Percentiles rank a stretch among this genome's conserved stretches.
phyloP scores from a whole-genome alignment of 495 filamentous ascomycete species.

The Daldinia vernicosa region DNA sequence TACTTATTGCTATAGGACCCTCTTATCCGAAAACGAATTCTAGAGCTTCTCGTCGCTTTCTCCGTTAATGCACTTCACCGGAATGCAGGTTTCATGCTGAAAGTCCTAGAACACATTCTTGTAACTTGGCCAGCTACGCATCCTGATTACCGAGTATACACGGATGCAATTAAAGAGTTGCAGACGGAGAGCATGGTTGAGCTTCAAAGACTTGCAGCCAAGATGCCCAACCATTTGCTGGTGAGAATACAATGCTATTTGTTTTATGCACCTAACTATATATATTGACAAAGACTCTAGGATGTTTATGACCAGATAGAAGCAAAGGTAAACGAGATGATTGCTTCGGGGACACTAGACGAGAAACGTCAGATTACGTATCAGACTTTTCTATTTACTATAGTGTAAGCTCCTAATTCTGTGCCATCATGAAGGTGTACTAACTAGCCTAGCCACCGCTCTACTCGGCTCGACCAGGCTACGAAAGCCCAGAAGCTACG shows the following conservation, averaged over 20 bases:
- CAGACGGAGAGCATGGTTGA: slow-evolving; percentile 84
- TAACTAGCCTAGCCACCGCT: slow-evolving; percentile 69
- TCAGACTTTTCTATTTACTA: slow-evolving; percentile 87
- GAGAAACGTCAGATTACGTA: slow-evolving; percentile 72
- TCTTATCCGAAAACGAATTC: slow-evolving; percentile 79
- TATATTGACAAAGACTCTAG: slow-evolving; percentile 47
- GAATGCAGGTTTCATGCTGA: slow-evolving; percentile 80
- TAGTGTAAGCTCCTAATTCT: slow-evolving; percentile 67
- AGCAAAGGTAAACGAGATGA: slow-evolving; percentile 81
- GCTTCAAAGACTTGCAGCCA: slow-evolving; percentile 85
- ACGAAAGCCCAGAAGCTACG: slow-evolving; percentile 70
- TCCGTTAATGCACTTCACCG: slow-evolving; percentile 83
- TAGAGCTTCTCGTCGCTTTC: slow-evolving; percentile 86
- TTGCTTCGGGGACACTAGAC: slow-evolving; percentile 74
- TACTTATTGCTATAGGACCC: slow-evolving; percentile 69
- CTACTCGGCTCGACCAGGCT: slow-evolving; percentile 73
- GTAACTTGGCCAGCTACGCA: slow-evolving; percentile 77
- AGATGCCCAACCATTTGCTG: slow-evolving; percentile 88
- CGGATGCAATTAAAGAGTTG: slow-evolving; percentile 90
- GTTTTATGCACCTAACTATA: not conserved
- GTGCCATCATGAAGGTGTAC: not conserved
- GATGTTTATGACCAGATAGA: slow-evolving; percentile 88
- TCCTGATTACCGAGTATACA: slow-evolving; percentile 73
- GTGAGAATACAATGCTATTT: slow-evolving; percentile 50
- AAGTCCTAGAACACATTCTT: slow-evolving; percentile 88